phyloP scores from a whole-genome alignment of 2,329 filamentous ascomycete genomes.

The Teratosphaeria zuluensis region DNA sequence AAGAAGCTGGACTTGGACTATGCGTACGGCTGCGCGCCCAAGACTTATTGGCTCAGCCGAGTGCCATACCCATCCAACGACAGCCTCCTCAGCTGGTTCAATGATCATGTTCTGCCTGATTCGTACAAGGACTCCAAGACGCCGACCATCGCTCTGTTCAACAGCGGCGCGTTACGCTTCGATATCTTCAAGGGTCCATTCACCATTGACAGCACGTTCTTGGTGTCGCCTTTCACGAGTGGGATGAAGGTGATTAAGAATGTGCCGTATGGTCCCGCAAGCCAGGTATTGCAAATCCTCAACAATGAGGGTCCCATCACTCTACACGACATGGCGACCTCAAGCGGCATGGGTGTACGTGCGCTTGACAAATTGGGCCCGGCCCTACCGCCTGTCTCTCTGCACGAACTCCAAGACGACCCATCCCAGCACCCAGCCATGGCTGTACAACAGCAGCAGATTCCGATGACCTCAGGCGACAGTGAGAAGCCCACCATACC shows the following conservation, averaged over 20 bases:
- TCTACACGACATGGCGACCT: conserved; percentile 3
- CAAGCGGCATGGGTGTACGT: neutral
- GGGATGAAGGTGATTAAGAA: conserved; percentile 67
- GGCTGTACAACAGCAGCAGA: neutral
- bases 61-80: conserved; percentile 61
- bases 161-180: conserved; percentile 87
- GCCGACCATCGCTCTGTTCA: conserved; percentile 65
- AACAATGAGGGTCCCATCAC: conserved; percentile 49
- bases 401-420: conserved; percentile 4
- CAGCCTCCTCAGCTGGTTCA: conserved; percentile 76
- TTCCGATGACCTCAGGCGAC: conserved; percentile 2
- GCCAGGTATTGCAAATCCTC: conserved; percentile 52
- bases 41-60: conserved; percentile 71
- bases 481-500: conserved; percentile 35
- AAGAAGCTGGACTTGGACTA: conserved; percentile 62
- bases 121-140: conserved; percentile 32
- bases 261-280: conserved; percentile 69
- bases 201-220: conserved; percentile 75
- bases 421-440: conserved; percentile 1
- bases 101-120: conserved; percentile 62
- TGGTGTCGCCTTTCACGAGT: conserved; percentile 80
- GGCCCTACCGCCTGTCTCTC: neutral
- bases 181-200: conserved; percentile 91
- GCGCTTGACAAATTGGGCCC: conserved; percentile 1
- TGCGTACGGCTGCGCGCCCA: conserved; percentile 72